phyloP scores from a whole-genome alignment of 805 yeast genomes.

The Saccharomyces kudriavzevii region DNA sequence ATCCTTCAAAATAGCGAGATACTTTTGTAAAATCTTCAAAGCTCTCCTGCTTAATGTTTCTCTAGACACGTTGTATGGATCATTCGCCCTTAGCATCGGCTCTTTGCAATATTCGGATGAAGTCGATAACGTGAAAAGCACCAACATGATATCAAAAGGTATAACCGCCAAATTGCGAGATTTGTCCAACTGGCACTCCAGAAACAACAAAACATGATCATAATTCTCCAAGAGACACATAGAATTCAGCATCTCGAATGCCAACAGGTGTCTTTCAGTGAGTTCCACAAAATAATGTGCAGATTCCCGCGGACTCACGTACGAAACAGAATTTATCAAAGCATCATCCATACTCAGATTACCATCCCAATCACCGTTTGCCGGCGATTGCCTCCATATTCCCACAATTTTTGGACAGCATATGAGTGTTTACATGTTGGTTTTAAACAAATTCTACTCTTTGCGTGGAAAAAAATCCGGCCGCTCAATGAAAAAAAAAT shows the following conservation, averaged over 20 bases:
- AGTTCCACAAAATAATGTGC: slow-evolving; percentile 25
- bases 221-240: slow-evolving; percentile 29
- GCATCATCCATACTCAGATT: neutral
- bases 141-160: slow-evolving; percentile 27
- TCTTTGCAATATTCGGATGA: slow-evolving; percentile 26
- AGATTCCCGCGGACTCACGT: neutral
- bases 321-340: neutral
- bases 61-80: slow-evolving; percentile 23
- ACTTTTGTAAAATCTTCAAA: slow-evolving; percentile 21
- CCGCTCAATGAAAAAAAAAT: neutral
- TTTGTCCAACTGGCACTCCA: slow-evolving; percentile 25
- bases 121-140: slow-evolving; percentile 33
- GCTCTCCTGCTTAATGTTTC: slow-evolving; percentile 30
- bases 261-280: slow-evolving; percentile 12
- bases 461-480: neutral
- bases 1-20: slow-evolving; percentile 13
- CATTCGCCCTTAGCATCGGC: slow-evolving; percentile 19
- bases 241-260: slow-evolving; percentile 26
- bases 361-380: neutral
- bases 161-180: slow-evolving; percentile 21
- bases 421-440: neutral
- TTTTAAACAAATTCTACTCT: neutral
- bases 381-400: neutral
- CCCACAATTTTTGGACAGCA: neutral
- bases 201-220: slow-evolving; percentile 30